Percentiles rank a stretch among this genome's conserved stretches.
Evolutionary conservation across 371 early-diverging fungal species (phyloP).

Genomic region (Apophysomyces trapeziformis): DNA sequence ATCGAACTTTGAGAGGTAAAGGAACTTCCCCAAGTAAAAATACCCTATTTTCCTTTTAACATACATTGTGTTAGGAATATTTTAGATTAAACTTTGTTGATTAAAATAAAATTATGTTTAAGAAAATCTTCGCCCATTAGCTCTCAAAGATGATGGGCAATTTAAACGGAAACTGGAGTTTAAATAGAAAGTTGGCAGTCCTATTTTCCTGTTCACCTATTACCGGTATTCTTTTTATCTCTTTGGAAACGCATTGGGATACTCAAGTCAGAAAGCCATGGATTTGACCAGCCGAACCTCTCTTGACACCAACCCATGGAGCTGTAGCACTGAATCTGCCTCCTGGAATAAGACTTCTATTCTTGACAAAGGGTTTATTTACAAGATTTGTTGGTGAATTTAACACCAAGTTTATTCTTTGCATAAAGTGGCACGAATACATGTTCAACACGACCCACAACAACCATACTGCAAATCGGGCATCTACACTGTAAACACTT

Average conservation of each 20-base stretch:
- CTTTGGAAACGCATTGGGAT: constrained; percentile 11
- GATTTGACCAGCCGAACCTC: constrained; percentile 9
- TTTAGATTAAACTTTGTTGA: too few species aligned
- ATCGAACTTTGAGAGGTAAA: too few species aligned
- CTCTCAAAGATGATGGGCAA: too few species aligned
- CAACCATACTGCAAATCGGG: too few species aligned
- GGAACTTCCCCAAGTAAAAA: too few species aligned
- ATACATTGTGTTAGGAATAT: too few species aligned
- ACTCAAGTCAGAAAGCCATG: constrained; percentile 6
- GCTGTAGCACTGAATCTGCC: constrained; percentile 9
- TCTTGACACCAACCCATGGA: constrained; percentile 13
- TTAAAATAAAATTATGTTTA: too few species aligned
- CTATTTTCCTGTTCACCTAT: constrained; percentile 1
- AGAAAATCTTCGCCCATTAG: too few species aligned
- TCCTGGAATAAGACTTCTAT: constrained; percentile 3
- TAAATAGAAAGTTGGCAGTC: too few species aligned
- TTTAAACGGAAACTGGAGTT: too few species aligned
- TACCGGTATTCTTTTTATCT: constrained; percentile 1
- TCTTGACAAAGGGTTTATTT: constrained; percentile 11
- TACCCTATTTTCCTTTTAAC: too few species aligned
- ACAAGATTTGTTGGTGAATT: constrained; percentile 5
- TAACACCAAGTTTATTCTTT: background rate
- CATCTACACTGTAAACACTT: too few species aligned
- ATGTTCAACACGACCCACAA: background rate
- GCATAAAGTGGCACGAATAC: constrained; percentile 7